Evolutionary conservation across 495 filamentous ascomycete species (phyloP).

Genomic region (Penicillium egyptiacum): DNA sequence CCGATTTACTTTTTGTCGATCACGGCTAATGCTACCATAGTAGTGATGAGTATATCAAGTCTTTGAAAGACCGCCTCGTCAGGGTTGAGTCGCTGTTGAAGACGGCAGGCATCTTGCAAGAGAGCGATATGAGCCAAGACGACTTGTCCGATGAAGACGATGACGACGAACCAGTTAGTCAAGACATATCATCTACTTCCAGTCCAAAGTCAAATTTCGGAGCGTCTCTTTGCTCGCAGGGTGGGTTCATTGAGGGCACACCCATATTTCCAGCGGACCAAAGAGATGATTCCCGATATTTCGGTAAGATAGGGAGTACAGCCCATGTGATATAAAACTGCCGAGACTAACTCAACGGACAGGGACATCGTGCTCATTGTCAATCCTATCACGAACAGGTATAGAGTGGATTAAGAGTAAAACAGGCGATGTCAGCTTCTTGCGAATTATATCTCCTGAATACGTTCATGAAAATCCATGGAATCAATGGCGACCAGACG

Average conservation of each 20-base stretch:
- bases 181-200: constrained; percentile 14
- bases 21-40: neutral
- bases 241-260: constrained; percentile 48
- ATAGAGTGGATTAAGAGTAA: constrained; percentile 98
- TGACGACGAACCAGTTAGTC: constrained; percentile 32
- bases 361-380: constrained; percentile 92
- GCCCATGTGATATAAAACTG: neutral
- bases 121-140: constrained; percentile 69
- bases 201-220: constrained; percentile 20
- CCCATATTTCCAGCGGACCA: constrained; percentile 62
- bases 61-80: constrained; percentile 82
- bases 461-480: constrained; percentile 78
- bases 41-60: constrained; percentile 89
- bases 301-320: constrained; percentile 56
- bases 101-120: constrained; percentile 76
- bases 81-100: constrained; percentile 84
- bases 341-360: constrained; percentile 16
- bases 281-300: constrained; percentile 85
- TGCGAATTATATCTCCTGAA: constrained; percentile 74
- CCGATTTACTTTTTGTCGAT: neutral
- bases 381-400: constrained; percentile 90
- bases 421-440: constrained; percentile 85
- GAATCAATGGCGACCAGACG: constrained; percentile 88
- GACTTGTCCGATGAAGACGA: constrained; percentile 52
- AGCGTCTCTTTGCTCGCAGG: constrained; percentile 35